Base-by-base conservation (phyloP, 306 rosid species). In the Trifolium fragiferum region DNA sequence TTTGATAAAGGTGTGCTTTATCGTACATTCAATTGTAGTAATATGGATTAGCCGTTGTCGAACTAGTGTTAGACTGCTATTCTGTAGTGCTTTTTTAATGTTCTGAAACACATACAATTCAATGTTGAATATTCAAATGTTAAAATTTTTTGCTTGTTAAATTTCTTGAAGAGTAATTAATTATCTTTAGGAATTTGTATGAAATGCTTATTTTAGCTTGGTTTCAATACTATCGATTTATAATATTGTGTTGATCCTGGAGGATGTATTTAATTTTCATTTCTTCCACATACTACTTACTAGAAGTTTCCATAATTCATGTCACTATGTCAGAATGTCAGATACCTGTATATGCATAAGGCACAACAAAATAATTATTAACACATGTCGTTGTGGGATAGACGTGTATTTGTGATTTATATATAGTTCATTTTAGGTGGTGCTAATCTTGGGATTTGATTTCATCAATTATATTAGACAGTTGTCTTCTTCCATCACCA, bases 1-100 rank as follows among this genome's bases (percentile, higher is more conserved):
- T 69, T 77, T 93, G 47, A 73, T 81, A 58, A 93, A 89, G 98
- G 98, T 90, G 57, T 64, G 84, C 49, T 62, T 81, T 37, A 40
- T 76, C 75, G 50, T 50, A 38, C 44, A 20, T 54, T 13, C 6
- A 47, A 2, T 15, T 47, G 16, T 47, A n/a, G 19, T 47, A 5
- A 15, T 18, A 8, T 53, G 30, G 30, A 54, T 20, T 20, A 57
- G 63, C 63, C 35, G 8, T 74, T 25, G 16, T 67, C 32, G 32
- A 57, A 58, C 51, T 66, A 57, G 57, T 38, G 12, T n/a, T 21
- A 77, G 65, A 33, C 20, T 12, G 16, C 25, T 38, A 7, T 37
- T 46, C 27, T 16, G 51, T 27, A 44, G 54, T 44, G n/a, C 38
- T 53, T 20, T 47, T 66, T 59, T 44, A 19, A 74, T 35, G 66